Evolutionary conservation across 345 rosid genomes (phyloP).

Genomic region (Ricinus communis): DNA sequence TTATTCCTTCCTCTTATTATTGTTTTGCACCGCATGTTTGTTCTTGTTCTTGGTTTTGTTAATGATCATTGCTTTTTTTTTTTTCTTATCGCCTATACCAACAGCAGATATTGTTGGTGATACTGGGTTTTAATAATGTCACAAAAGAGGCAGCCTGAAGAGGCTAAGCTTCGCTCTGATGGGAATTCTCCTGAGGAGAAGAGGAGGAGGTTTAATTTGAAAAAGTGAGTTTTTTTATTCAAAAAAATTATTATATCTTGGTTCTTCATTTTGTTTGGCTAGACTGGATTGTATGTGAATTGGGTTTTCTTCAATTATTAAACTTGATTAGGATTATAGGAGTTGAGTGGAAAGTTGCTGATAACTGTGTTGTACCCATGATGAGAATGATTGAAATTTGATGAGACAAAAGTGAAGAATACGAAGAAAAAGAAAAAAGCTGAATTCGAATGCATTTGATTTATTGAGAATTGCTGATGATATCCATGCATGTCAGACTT

Average conservation of each 20-base stretch:
- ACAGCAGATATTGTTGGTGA: conserved; percentile 8
- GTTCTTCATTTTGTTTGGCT: neutral
- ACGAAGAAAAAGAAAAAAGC: too few species aligned
- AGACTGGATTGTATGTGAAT: neutral
- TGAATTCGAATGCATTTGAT: too few species aligned
- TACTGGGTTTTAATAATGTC: conserved; percentile 50
- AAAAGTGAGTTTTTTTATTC: conserved; percentile 45
- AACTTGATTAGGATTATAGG: neutral
- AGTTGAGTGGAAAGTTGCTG: neutral
- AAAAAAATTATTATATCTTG: neutral
- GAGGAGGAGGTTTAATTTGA: conserved; percentile 58
- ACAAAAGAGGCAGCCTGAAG: conserved; percentile 83
- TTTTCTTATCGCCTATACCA: conserved; percentile 2
- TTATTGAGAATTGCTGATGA: too few species aligned
- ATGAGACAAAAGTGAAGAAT: neutral
- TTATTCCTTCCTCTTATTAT: neutral
- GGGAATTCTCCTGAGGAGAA: conserved; percentile 60
- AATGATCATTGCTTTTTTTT: conserved; percentile 9
- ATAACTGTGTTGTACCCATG: neutral
- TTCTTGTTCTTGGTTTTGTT: conserved; percentile 24
- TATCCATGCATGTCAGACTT: too few species aligned
- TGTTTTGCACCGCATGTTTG: conserved; percentile 28
- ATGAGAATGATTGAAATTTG: neutral
- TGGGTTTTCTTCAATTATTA: conserved; percentile 1
- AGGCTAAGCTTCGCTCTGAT: conserved; percentile 51